Evolutionary conservation across 2,329 filamentous ascomycete genomes (phyloP).

Genomic region (Colletotrichum lini): DNA sequence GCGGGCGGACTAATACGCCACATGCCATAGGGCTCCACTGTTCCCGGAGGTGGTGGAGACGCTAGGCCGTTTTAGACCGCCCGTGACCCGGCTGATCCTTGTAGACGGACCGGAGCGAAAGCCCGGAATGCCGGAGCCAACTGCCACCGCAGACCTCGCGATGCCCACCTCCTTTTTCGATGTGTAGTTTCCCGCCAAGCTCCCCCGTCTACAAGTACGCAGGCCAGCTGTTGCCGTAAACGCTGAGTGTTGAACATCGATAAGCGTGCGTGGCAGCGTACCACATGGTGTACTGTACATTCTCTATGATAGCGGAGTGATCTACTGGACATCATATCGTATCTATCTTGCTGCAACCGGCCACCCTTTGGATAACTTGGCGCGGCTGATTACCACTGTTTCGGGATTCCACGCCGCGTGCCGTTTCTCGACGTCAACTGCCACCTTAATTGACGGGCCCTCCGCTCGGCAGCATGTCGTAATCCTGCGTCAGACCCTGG

Average conservation of each 20-base stretch:
- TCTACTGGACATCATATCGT: too few species aligned
- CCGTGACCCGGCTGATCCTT: slow-evolving; percentile 19
- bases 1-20: background rate
- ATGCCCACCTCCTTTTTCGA: background rate
- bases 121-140: slow-evolving; percentile 14
- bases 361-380: too few species aligned
- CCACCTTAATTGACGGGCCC: background rate
- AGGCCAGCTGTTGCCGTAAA: too few species aligned
- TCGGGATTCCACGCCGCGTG: background rate
- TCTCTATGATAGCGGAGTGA: too few species aligned
- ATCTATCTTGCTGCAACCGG: too few species aligned
- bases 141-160: background rate
- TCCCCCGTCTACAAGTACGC: background rate
- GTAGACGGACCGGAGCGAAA: slow-evolving; percentile 10
- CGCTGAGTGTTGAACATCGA: background rate
- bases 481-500: slow-evolving; percentile 28
- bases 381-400: background rate
- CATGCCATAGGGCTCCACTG: background rate
- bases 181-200: background rate
- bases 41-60: slow-evolving; percentile 2
- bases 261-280: background rate
- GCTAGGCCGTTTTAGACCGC: slow-evolving; percentile 17
- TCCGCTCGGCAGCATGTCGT: slow-evolving; percentile 31
- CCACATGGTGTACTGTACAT: too few species aligned
- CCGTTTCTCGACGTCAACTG: background rate